Conservation (phyloP, 345 rosid species). For the Reutealis trisperma region DNA sequence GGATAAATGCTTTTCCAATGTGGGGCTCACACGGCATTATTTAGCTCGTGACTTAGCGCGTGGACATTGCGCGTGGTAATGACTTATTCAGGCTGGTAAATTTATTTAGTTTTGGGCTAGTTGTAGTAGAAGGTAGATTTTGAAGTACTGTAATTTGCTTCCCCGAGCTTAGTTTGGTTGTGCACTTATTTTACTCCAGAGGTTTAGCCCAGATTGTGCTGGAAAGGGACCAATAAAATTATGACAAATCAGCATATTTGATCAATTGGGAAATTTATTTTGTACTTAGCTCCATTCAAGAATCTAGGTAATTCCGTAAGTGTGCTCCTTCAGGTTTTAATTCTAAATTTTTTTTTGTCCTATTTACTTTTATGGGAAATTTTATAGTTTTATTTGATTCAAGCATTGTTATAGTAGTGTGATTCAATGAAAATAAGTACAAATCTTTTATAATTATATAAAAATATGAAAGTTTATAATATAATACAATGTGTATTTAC, state of each 20-base stretch:
- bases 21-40: background rate
- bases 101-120: too few relatives aligned
- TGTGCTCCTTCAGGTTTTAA: too few relatives aligned
- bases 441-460: too few relatives aligned
- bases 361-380: too few relatives aligned
- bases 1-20: background rate
- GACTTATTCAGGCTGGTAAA: background rate
- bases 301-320: too few relatives aligned
- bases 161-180: background rate
- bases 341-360: too few relatives aligned
- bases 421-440: too few relatives aligned
- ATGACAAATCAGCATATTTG: background rate
- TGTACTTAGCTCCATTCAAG: background rate
- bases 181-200: background rate
- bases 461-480: too few relatives aligned
- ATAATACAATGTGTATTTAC: too few relatives aligned
- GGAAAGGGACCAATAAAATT: background rate
- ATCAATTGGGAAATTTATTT: background rate
- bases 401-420: too few relatives aligned
- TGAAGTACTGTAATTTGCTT: background rate
- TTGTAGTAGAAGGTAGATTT: background rate
- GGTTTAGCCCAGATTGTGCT: background rate
- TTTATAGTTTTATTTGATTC: too few relatives aligned
- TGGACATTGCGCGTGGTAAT: background rate
- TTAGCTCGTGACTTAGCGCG: background rate